Evolutionary conservation across 169 alveolate genomes (phyloP), one percentile per base, ranked within the genome.

Genomic region (Condylostoma magnum): DNA sequence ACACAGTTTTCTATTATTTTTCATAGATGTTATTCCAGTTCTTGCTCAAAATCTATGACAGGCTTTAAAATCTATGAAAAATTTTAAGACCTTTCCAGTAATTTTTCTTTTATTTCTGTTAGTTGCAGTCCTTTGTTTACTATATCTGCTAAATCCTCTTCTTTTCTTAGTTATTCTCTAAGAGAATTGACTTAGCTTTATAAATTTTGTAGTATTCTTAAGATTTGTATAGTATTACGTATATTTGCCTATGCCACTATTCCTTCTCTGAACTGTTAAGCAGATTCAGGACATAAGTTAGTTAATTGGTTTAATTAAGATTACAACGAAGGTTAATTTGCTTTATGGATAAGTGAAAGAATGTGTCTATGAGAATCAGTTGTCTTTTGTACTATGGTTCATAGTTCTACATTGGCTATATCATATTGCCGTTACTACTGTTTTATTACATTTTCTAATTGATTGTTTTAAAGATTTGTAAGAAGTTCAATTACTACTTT

Each of bases 1-100:
- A 60, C 30, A 8, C 56, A 18, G 28, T 60, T 60, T 60, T 60
- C 71, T 1, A 60, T 60, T 12, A 41, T 27, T 41, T 41, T 60
- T 31, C 71, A 60, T 8, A 60, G 12, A 33, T 33, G 31, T 0
- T 52, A n/a, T 18, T 60, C 31, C 6, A 60, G 25, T 31, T 60
- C 15, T 15, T 12, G 37, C 30, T 60, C 71, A 41, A 60, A 60
- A 6, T 60, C 71, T 25, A 38, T 55, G n/a, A 60, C 18, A 36
- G 71, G 71, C 12, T 10, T n/a, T 22, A 60, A 60, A 6, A 37
- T n/a, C 15, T 36, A 22, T 60, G 10, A n/a, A 1, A 60, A 34
- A 0, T 1, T 18, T 8, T 33, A 15, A 1, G 52, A 31, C 27
- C 43, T 60, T 60, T 36, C 31, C 25, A 60, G 28, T 8, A 60